Evolutionary conservation across 495 filamentous ascomycete genomes (phyloP), one percentile per base, ranked within the genome.

Genomic region (Aspergillus steynii): DNA sequence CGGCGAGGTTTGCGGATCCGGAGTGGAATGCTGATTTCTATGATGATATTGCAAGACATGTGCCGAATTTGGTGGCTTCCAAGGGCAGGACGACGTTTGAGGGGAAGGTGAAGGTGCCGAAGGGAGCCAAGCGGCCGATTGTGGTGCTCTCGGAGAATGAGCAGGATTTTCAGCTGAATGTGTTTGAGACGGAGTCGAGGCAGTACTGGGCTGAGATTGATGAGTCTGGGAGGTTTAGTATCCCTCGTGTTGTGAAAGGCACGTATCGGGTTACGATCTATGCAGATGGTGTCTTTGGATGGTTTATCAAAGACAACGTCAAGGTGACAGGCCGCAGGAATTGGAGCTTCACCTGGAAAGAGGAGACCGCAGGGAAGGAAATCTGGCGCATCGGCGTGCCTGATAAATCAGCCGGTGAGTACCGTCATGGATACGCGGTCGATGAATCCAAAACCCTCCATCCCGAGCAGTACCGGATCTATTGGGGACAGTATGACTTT

Each of bases 341-440:
- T 12, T 20, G 26, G n/a, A 49, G n/a, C 10, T 49, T 49, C 47
- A 49, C 47, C 2, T 49, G 47, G 47, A 49, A 27, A 27, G 47
- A 49, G 15, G 47, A 49, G 26, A 49, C n/a, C 47, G 47, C 47
- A n/a, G 47, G 47, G 14, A 49, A 49, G 47, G 47, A 49, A 14
- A 49, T 49, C 15, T 49, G 47, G 47, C 47, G 47, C 1, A 27
- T 49, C 7, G 47, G 47, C 14, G 47, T 49, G 7, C 47, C 47
- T 2, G 47, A 49, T 27, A 49, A 49, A 49, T 49, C 47, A n/a
- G 47, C 47, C 47, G 47, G 47, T 14, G 47, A 49, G 47, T 49
- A 49, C 26, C 47, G 15, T 27, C 47, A 49, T 49, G 47, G 47
- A 6, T 49, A 49, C 10, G 47, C 3, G 47, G n/a, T 27, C 4